Evolutionary conservation across 768 basidiomycete genomes (phyloP), one percentile per base, ranked within the genome.

Genomic region (Harrya chromipes): DNA sequence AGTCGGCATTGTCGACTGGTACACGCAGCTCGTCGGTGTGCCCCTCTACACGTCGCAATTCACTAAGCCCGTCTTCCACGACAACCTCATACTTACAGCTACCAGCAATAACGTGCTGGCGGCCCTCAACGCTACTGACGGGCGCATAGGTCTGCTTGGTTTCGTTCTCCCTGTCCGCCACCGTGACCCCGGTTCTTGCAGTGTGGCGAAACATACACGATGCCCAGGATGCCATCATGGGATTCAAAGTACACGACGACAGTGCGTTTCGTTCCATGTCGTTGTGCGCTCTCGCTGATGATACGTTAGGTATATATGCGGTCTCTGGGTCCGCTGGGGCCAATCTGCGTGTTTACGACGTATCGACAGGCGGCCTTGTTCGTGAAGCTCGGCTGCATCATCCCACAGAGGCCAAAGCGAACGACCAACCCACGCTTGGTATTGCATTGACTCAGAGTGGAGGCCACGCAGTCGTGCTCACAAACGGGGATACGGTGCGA

Each of bases 1-100:
- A 49, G 87, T 82, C 47, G 89, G 90, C 38, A 71, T 87, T 38
- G 77, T 94, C 39, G 93, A 95, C 73, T 97, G 94, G 94, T 79
- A 97, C 68, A 87, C 82, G 57, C 68, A 75, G 13, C 77, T 87
- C 24, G 72, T 91, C 47, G 94, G 94, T 14, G 77, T 86, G 4
- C 89, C 91, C 1, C 72, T 84, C 4, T 66, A 76, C 29, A 70
- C 74, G 9, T 74, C 81, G 3, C 63, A 58, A 0, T 60, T 74
- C 16, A 79, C 78, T 1, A 72, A 84, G 6, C 91, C 92, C 0
- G 65, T 74, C 9, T 83, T 92, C 56, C 79, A 81, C 55, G 63
- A 72, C 50, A 80, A 74, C 52, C 53, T 84, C n/a, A 62, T 92
- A 17, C 61, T 90, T 34, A 78, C 82, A 3, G 82, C 82, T 2